phyloP scores from a whole-genome alignment of 2,329 filamentous ascomycete genomes.

The Penicillium hordei region DNA sequence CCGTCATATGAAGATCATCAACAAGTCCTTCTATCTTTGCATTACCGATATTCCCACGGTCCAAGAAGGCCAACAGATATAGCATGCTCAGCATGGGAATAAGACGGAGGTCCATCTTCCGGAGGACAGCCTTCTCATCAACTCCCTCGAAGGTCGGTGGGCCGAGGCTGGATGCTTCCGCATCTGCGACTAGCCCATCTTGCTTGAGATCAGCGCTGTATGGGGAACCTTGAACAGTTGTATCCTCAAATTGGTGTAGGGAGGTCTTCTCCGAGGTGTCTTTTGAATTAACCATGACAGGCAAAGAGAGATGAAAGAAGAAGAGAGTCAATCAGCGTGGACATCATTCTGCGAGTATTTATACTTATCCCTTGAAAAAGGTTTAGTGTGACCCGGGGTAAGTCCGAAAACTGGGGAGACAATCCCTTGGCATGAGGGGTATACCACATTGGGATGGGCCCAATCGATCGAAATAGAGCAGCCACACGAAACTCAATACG shows the following conservation, averaged over 20 bases:
- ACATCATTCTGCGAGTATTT: not conserved
- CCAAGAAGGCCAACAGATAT: conserved; percentile 35
- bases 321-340: not conserved
- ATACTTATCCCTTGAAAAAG: not conserved
- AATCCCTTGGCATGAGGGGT: conserved; percentile 8
- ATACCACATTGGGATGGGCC: not conserved
- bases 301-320: not conserved
- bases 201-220: conserved; percentile 5
- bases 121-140: conserved; percentile 24
- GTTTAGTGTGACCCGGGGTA: not conserved
- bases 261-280: conserved; percentile 11
- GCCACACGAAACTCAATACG: conserved; percentile 1
- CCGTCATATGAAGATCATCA: conserved; percentile 31
- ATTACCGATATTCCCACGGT: conserved; percentile 39
- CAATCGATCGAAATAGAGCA: conserved; percentile 7
- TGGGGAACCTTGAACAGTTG: not conserved
- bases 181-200: conserved; percentile 7
- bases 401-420: conserved; percentile 3
- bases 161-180: conserved; percentile 6
- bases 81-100: conserved; percentile 30
- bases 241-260: conserved; percentile 11
- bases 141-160: conserved; percentile 10
- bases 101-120: conserved; percentile 31
- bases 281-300: conserved; percentile 9
- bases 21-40: conserved; percentile 36